Conservation (phyloP, 441 rosid species). For the Syzygium syzygioides region DNA sequence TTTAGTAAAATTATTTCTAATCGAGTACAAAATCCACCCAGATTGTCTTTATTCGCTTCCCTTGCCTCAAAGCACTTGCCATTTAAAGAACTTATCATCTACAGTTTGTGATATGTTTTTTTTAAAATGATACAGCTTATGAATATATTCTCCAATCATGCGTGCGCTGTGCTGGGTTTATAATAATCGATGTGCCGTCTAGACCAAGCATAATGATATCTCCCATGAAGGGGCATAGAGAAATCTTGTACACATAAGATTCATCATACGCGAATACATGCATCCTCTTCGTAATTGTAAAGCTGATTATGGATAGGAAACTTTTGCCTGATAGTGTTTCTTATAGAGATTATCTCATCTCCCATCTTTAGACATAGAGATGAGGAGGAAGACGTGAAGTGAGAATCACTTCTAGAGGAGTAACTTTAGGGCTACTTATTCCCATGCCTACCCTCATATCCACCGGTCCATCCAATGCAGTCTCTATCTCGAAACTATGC, state of each 20-base stretch:
- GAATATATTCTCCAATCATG: neutral
- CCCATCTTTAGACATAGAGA: neutral
- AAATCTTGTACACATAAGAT: neutral
- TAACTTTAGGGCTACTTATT: conserved; percentile 13
- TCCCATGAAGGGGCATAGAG: neutral
- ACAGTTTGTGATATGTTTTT: neutral
- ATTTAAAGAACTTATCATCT: neutral
- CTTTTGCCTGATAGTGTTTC: neutral
- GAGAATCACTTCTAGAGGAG: conserved; percentile 22
- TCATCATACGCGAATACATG: neutral
- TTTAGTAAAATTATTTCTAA: neutral
- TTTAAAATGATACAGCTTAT: neutral
- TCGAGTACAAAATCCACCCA: neutral
- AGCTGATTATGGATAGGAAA: neutral
- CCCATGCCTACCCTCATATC: conserved; percentile 22
- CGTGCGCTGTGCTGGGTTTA: too few relatives aligned
- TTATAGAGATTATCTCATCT: neutral
- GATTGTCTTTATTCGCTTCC: neutral
- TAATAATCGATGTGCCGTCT: neutral
- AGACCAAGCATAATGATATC: neutral
- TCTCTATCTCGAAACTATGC: conserved; percentile 20
- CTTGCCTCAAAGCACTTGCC: neutral
- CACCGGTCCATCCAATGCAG: neutral
- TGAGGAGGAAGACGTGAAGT: conserved; percentile 12
- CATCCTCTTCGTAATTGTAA: neutral